Percentiles rank a stretch among this genome's conserved stretches.
Evolutionary conservation across 352 stramenopile genomes (phyloP).

Genomic region (Phytophthora meadii): DNA sequence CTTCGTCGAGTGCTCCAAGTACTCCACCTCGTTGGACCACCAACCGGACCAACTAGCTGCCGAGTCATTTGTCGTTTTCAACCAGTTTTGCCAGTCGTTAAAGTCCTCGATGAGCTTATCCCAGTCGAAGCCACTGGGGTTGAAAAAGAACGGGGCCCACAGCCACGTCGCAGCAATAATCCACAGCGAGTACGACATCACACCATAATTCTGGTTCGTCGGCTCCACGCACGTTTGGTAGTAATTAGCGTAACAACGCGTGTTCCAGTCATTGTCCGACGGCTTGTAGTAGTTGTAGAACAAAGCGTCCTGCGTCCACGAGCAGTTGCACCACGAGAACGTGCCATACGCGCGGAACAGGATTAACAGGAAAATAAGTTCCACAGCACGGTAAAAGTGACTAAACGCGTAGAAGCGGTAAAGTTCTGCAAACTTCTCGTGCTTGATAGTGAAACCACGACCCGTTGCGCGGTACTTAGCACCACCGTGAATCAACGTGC

Average conservation of each 20-base stretch:
- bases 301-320: slow-evolving; percentile 69
- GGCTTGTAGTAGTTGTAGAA: slow-evolving; percentile 87
- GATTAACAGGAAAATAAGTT: slow-evolving; percentile 90
- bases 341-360: slow-evolving; percentile 92
- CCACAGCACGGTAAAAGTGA: slow-evolving; percentile 98
- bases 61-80: slow-evolving; percentile 89
- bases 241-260: slow-evolving; percentile 83
- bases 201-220: slow-evolving; percentile 97
- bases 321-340: slow-evolving; percentile 93
- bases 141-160: slow-evolving; percentile 94
- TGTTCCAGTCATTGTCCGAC: slow-evolving; percentile 81
- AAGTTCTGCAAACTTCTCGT: slow-evolving; percentile 97
- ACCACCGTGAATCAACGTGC: slow-evolving; percentile 97
- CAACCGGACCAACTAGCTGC: slow-evolving; percentile 88
- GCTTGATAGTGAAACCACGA: slow-evolving; percentile 99
- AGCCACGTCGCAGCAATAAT: slow-evolving; percentile 93
- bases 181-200: slow-evolving; percentile 97
- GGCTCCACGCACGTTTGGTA: slow-evolving; percentile 93
- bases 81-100: slow-evolving; percentile 95
- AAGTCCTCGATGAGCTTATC: slow-evolving; percentile 96
- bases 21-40: slow-evolving; percentile 87
- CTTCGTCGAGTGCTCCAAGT: slow-evolving; percentile 79
- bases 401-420: slow-evolving; percentile 98
- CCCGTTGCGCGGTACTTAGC: slow-evolving; percentile 98
- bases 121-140: slow-evolving; percentile 99